Conservation (phyloP, 1,284 basidiomycete genomes). For the Heterobasidion parviporum region DNA sequence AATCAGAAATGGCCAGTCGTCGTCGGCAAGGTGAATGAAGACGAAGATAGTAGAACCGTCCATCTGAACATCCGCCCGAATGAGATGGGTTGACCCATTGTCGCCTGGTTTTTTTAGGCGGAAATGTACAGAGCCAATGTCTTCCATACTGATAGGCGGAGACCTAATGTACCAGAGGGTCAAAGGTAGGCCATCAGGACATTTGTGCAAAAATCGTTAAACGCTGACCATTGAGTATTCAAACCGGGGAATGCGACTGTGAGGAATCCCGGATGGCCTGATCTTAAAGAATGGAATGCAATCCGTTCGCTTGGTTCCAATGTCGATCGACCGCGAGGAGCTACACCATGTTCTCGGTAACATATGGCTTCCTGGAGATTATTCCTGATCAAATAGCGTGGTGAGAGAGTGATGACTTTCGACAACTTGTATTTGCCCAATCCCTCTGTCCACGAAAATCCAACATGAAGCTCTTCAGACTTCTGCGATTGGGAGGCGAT, state of each 20-base stretch:
- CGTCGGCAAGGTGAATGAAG: constrained; percentile 58
- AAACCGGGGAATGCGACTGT: constrained; percentile 83
- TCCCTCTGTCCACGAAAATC: constrained; percentile 90
- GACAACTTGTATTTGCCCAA: constrained; percentile 94
- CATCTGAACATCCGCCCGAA: constrained; percentile 81
- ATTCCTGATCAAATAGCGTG: constrained; percentile 90
- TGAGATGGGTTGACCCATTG: constrained; percentile 43
- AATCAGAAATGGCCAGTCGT: constrained; percentile 85
- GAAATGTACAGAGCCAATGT: constrained; percentile 83
- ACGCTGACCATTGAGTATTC: constrained; percentile 73
- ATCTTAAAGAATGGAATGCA: constrained; percentile 65
- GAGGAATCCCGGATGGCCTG: constrained; percentile 63
- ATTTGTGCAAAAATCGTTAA: neutral
- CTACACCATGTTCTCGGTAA: constrained; percentile 80
- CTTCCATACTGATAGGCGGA: constrained; percentile 85
- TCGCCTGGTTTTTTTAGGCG: constrained; percentile 45
- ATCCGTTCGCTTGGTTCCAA: constrained; percentile 64
- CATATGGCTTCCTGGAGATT: constrained; percentile 62
- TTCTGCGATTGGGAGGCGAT: constrained; percentile 63
- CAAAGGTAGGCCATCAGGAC: neutral
- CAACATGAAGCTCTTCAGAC: constrained; percentile 79
- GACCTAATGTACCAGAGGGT: constrained; percentile 49
- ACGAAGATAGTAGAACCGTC: constrained; percentile 90
- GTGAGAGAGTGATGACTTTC: constrained; percentile 89
- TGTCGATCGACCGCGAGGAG: constrained; percentile 60